Base-by-base conservation (phyloP, 495 filamentous ascomycete genomes). In the Penicillium angulare region DNA sequence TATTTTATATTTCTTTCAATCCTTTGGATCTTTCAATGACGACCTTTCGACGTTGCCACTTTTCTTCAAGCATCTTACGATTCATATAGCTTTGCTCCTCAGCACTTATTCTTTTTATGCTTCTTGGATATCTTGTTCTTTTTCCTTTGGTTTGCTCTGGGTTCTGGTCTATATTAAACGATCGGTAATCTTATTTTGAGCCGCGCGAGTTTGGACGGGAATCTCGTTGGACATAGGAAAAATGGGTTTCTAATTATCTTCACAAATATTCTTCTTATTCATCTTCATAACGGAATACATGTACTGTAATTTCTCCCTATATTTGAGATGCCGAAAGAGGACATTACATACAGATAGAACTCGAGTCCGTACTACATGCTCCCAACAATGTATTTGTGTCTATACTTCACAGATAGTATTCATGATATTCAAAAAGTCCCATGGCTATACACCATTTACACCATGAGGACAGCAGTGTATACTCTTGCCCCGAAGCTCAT, bases 31-130 rank as follows among this genome's bases (percentile, higher is more conserved):
- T 41, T 38, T 52, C 48, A 33, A 38, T 57, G 49, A 60, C 49
- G 59, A 59, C 60, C n/a, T 35, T 55, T 53, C 56, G 47, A 65
- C 59, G 62, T 63, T 63, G 56, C 51, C 53, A 44, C 46, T 47
- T 49, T 43, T 49, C 43, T 49, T 49, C 52, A 50, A 24, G 32
- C 32, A 18, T 51, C 53, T 64, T 49, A 62, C 54, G 61, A 65
- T 56, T 57, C 46, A 56, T 57, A 44, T 57, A 56, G 49, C 51
- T 50, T 53, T 53, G 56, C 59, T 65, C 47, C 31, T 56, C 57
- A 58, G 56, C 55, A 55, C 35, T 50, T 41, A 20, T 53, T 7
- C 13, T 31, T 38, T 48, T 49, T 58, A 54, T 22, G 57, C 47
- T 49, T 64, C 52, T 55, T 66, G 50, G 59, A 60, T 65, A 65